Conservation (phyloP, 768 basidiomycete species). For the Amanita pseudoporphyria region DNA sequence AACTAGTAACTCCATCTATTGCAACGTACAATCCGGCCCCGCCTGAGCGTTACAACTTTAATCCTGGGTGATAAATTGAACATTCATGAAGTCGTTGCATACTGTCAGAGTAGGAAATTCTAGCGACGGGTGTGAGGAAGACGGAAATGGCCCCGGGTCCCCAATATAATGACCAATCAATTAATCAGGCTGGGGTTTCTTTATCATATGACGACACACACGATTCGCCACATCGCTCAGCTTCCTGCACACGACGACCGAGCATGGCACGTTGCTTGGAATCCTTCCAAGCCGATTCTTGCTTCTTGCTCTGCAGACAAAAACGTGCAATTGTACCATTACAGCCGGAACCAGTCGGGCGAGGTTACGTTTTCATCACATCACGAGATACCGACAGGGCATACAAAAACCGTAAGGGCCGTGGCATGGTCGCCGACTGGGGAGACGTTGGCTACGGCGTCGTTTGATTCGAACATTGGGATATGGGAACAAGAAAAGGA, state of each 20-base stretch:
- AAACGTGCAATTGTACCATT: conserved; percentile 77
- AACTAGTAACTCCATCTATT: too few species aligned
- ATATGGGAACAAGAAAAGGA: conserved; percentile 69
- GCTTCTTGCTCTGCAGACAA: conserved; percentile 96
- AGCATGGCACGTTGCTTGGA: conserved; percentile 88
- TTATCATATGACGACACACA: conserved; percentile 15
- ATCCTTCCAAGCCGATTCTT: conserved; percentile 67
- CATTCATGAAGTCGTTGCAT: too few species aligned
- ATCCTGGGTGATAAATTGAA: too few species aligned
- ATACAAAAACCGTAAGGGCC: conserved; percentile 79
- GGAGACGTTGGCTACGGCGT: conserved; percentile 77
- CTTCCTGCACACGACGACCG: conserved; percentile 66
- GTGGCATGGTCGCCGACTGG: conserved; percentile 90
- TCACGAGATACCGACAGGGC: conserved; percentile 71
- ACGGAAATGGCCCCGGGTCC: too few species aligned
- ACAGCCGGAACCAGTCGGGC: conserved; percentile 24
- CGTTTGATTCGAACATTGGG: conserved; percentile 88
- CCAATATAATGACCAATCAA: too few species aligned
- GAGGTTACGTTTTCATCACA: conserved; percentile 38
- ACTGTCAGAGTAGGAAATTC: too few species aligned
- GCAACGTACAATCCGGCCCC: too few species aligned
- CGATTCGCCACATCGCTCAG: conserved; percentile 22
- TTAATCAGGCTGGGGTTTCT: too few species aligned
- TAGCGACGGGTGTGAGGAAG: too few species aligned
- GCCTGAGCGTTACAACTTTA: too few species aligned